Percentiles rank a stretch among this genome's conserved stretches.
These are phyloP conservation scores for Toxoplasma gondii DNA, from an alignment of 169 alveolate species.

Conservation along the genomic window DNA sequence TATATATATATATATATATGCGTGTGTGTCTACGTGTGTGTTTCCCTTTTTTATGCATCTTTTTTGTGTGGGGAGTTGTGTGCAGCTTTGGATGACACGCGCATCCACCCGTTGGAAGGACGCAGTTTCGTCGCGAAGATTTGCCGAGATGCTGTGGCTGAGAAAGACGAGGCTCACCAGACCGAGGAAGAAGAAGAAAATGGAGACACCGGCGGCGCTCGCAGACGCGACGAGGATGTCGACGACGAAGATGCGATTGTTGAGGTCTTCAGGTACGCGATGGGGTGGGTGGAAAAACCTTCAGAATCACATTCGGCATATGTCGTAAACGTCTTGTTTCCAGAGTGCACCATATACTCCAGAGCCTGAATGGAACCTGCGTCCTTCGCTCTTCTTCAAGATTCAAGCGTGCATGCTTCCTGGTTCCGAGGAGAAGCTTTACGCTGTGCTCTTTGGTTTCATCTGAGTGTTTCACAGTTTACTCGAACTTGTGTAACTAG, in stretches of 20 bases:
- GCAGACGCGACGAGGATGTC: conserved; percentile 43
- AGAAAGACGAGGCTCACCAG: conserved; percentile 60
- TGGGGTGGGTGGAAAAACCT: background rate
- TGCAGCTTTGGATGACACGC: conserved; percentile 76
- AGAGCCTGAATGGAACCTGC: background rate
- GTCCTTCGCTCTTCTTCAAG: no score
- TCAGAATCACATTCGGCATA: no score
- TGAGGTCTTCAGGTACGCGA: conserved; percentile 45
- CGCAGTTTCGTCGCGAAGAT: conserved; percentile 74
- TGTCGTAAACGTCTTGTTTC: background rate
- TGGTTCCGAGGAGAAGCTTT: no score
- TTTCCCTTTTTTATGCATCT: background rate
- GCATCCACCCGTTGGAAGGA: conserved; percentile 81
- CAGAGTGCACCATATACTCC: background rate
- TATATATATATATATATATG: no score
- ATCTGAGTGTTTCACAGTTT: no score
- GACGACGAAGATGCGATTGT: conserved; percentile 51
- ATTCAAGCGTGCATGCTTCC: no score
- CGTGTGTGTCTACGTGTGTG: background rate
- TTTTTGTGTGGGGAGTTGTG: background rate
- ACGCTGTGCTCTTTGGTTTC: no score
- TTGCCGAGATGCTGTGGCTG: conserved; percentile 78
- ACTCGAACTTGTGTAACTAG: no score
- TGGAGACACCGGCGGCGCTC: conserved; percentile 44
- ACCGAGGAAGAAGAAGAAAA: conserved; percentile 51